phyloP scores from a whole-genome alignment of 495 filamentous ascomycete genomes.

The Xylaria palmicola region DNA sequence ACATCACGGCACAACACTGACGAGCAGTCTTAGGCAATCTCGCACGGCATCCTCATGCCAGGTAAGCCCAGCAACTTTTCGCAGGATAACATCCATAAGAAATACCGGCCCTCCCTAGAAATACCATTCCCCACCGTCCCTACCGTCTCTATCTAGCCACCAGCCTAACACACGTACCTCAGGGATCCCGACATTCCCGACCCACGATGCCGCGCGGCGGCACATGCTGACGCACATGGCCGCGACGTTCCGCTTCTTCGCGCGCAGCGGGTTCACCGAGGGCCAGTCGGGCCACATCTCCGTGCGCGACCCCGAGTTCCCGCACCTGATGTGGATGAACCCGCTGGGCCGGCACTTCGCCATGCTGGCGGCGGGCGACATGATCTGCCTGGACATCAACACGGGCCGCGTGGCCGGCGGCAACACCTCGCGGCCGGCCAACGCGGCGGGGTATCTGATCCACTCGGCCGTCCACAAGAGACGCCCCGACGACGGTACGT shows the following conservation, averaged over 20 bases:
- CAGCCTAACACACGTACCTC: background rate
- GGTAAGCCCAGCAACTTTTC: constrained; percentile 15
- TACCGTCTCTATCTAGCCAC: no score
- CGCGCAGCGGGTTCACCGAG: constrained; percentile 60
- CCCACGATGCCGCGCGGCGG: constrained; percentile 39
- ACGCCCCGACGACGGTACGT: constrained; percentile 45
- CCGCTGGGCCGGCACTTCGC: constrained; percentile 58
- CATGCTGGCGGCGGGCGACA: constrained; percentile 50
- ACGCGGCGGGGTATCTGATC: constrained; percentile 70
- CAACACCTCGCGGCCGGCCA: constrained; percentile 44
- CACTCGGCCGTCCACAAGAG: constrained; percentile 58
- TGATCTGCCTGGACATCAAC: constrained; percentile 55
- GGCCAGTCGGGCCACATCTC: constrained; percentile 66
- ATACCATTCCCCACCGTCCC: background rate
- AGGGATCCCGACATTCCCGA: constrained; percentile 50
- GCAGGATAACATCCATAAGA: background rate
- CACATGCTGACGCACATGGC: constrained; percentile 59
- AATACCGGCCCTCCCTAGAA: background rate
- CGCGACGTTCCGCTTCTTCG: constrained; percentile 58
- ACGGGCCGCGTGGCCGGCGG: constrained; percentile 55
- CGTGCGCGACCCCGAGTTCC: constrained; percentile 60
- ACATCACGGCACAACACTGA: background rate
- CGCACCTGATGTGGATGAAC: constrained; percentile 67
- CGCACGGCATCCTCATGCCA: constrained; percentile 29
- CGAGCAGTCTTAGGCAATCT: constrained; percentile 21